phyloP scores from a whole-genome alignment of 257 asterid genomes.

The Solanum boliviense region DNA sequence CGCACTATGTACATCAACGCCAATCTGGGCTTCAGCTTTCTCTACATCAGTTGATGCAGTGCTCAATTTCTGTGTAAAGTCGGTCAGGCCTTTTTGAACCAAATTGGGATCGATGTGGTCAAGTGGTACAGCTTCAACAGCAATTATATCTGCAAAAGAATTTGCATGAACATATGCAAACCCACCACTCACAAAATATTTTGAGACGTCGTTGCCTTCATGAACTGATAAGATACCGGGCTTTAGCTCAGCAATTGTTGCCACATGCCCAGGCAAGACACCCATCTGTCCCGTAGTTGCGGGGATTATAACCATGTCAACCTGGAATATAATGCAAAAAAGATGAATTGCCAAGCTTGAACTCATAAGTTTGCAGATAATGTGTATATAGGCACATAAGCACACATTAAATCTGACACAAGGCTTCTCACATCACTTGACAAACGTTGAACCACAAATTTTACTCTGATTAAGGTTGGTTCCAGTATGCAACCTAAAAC shows the following conservation, averaged over 20 bases:
- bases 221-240: constrained; percentile 65
- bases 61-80: constrained; percentile 60
- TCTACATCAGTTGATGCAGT: constrained; percentile 68
- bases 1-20: constrained; percentile 78
- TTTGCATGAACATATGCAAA: constrained; percentile 75
- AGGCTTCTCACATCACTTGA: not conserved
- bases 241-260: constrained; percentile 81
- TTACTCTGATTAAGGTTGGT: not conserved
- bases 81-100: constrained; percentile 63
- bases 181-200: constrained; percentile 67
- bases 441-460: not conserved
- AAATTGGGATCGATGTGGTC: constrained; percentile 50
- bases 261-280: constrained; percentile 88
- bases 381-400: not conserved
- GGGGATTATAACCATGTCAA: constrained; percentile 84
- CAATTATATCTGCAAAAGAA: constrained; percentile 65
- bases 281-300: constrained; percentile 89
- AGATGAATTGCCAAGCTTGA: not conserved
- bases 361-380: not conserved
- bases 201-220: constrained; percentile 56
- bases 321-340: constrained; percentile 24
- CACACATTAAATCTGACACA: not conserved
- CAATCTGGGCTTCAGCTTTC: constrained; percentile 86
- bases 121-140: constrained; percentile 61
- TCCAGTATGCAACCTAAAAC: not conserved